Evolutionary conservation across 1,284 basidiomycete species (phyloP), one percentile per base, ranked within the genome.

Genomic region (Coniferiporia sulphurascens): DNA sequence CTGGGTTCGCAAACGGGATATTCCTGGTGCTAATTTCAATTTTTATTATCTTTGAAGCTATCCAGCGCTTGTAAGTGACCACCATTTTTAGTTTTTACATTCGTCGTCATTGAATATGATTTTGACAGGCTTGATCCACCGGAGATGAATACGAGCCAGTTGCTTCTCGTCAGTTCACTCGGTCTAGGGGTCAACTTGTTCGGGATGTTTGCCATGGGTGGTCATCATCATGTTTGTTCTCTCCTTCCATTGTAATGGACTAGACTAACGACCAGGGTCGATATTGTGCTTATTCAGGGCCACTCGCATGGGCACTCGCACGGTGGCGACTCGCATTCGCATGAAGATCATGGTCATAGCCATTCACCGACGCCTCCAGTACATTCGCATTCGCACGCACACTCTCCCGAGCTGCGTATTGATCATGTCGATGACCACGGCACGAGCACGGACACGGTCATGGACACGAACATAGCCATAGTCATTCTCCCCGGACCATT

Each of bases 201-300:
- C 68, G 97, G 97, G 35, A 98, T 99, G 95, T 95, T 95, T 73
- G 97, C 97, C 0, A 99, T 97, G 79, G 97, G 97, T 6, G 93
- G 93, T 72, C 91, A 93, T 70, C 91, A 94, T 72, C 91, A 93
- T 75, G 85, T 89, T 71, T 43, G 81, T 77, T 48, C 52, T 53
- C 15, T 52, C 52, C 27, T 32, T 53, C 13, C 27, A 27, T 27
- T 27, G 27, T 5, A 27, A 27, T 27, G 5, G 3, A 27, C 38
- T 49, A 21, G 44, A 48, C 46, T 43, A 32, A n/a, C 19, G 1
- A 19, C 22, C 19, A n/a, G 8, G 17, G 36, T 19, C 52, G 38
- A 56, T 35, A 32, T 6, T 43, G 41, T 52, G 52, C 12, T 56
- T 58, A 76, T 76, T 0, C 76, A 83, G 72, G 74, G 73, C 0